Percentiles rank a stretch among this genome's conserved stretches.
Evolutionary conservation across 78 protist species (phyloP).

Genomic region (Dictyostelium capitatum): DNA sequence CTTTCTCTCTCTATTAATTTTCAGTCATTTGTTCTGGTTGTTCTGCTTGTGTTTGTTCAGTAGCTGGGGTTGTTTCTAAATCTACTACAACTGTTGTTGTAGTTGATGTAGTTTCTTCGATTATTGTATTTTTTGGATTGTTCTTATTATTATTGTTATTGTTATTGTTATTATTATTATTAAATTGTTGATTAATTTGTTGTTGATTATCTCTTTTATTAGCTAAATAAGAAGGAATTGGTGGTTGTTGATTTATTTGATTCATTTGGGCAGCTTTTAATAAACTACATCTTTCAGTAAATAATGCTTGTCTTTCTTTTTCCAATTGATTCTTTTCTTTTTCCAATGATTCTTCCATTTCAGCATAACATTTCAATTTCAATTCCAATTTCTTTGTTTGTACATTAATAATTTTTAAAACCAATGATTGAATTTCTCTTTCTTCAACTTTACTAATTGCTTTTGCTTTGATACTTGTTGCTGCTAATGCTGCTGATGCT

Average conservation of each 20-base stretch:
- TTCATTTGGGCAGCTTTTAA: conserved; percentile 23
- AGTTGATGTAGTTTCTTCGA: background rate
- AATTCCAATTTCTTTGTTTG: conserved; percentile 72
- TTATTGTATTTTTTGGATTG: background rate
- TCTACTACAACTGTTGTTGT: background rate
- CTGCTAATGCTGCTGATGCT: conserved; percentile 56
- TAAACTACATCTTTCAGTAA: conserved; percentile 52
- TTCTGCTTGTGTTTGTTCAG: background rate
- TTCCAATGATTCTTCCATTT: conserved; percentile 52
- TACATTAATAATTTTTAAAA: conserved; percentile 38
- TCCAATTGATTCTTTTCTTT: conserved; percentile 48
- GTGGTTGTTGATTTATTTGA: conserved; percentile 1
- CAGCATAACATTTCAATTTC: conserved; percentile 63
- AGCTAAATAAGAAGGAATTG: background rate
- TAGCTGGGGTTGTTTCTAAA: background rate
- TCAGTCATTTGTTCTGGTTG: background rate
- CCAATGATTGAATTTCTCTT: conserved; percentile 56
- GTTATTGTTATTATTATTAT: background rate
- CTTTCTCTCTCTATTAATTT: background rate
- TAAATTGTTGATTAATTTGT: background rate
- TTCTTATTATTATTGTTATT: background rate
- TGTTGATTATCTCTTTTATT: conserved; percentile 18
- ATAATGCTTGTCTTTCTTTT: conserved; percentile 45
- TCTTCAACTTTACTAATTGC: conserved; percentile 35
- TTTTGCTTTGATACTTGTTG: conserved; percentile 61